Conservation (phyloP, 1,139 yeast genomes). For the Suhomyces maxii region DNA sequence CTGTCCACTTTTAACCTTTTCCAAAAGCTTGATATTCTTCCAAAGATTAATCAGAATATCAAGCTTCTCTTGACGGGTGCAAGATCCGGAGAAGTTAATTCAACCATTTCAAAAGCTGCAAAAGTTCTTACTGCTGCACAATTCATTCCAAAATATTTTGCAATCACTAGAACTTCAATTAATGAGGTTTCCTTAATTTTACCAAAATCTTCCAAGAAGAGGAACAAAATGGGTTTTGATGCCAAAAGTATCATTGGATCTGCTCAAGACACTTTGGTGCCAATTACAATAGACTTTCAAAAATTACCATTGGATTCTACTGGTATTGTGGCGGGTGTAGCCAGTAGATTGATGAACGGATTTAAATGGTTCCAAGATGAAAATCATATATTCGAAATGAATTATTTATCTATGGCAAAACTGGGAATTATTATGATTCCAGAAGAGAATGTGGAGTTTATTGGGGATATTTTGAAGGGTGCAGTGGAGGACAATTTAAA, state of each 20-base stretch:
- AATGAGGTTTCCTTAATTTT: conserved; percentile 57
- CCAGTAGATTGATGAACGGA: conserved; percentile 47
- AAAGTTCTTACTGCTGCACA: conserved; percentile 28
- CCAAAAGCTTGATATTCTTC: conserved; percentile 40
- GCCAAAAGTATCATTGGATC: conserved; percentile 54
- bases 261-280: conserved; percentile 56
- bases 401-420: conserved; percentile 62
- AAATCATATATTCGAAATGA: conserved; percentile 47
- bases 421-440: conserved; percentile 64
- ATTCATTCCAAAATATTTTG: conserved; percentile 51
- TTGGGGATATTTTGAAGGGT: conserved; percentile 7
- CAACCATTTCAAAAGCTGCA: conserved; percentile 39
- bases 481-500: neutral
- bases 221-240: conserved; percentile 42
- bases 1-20: conserved; percentile 44
- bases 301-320: conserved; percentile 59
- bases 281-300: conserved; percentile 57
- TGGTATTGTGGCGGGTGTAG: conserved; percentile 70
- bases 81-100: conserved; percentile 47
- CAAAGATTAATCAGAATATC: conserved; percentile 40
- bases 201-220: conserved; percentile 42
- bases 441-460: conserved; percentile 43
- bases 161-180: conserved; percentile 55
- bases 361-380: conserved; percentile 20
- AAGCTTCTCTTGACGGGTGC: conserved; percentile 63